Evolutionary conservation across 345 rosid species (phyloP).

Genomic region (Eucalyptus virginea): DNA sequence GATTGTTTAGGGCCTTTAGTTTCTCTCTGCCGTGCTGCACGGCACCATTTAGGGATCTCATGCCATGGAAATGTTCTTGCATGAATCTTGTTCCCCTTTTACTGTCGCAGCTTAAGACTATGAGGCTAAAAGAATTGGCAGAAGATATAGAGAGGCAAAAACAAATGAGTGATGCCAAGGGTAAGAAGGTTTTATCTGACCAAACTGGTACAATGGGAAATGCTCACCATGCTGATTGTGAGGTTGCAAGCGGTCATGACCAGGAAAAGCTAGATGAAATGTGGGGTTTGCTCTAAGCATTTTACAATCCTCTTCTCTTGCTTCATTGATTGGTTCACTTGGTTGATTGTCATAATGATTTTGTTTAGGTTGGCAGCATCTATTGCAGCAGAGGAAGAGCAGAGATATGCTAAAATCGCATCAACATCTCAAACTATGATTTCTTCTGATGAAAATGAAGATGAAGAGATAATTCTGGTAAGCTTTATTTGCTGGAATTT

Average conservation of each 20-base stretch:
- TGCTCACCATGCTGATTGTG: slow-evolving; percentile 3
- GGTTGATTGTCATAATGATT: background rate
- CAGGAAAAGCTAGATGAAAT: slow-evolving; percentile 58
- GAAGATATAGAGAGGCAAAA: slow-evolving; percentile 63
- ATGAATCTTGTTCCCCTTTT: background rate
- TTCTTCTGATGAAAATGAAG: slow-evolving; percentile 25
- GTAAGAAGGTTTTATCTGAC: slow-evolving; percentile 11
- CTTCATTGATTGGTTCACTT: background rate
- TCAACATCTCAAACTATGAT: slow-evolving; percentile 16
- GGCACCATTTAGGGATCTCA: background rate
- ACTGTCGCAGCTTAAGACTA: slow-evolving; percentile 43
- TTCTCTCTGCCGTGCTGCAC: background rate
- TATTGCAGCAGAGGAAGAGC: slow-evolving; percentile 47
- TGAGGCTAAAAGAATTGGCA: slow-evolving; percentile 73
- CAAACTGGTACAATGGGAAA: background rate
- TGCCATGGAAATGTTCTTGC: background rate
- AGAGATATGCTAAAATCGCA: slow-evolving; percentile 4
- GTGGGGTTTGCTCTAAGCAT: slow-evolving; percentile 26
- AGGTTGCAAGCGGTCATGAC: slow-evolving; percentile 3
- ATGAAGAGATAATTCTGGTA: slow-evolving; percentile 17
- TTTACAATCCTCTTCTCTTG: background rate
- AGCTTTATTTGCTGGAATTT: background rate
- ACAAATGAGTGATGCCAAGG: slow-evolving; percentile 23
- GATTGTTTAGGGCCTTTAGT: background rate
- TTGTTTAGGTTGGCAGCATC: slow-evolving; percentile 63